These are phyloP conservation scores for Lichtheimia ornata DNA, from an alignment of 371 early-diverging fungal species.

Conservation along the genomic window DNA sequence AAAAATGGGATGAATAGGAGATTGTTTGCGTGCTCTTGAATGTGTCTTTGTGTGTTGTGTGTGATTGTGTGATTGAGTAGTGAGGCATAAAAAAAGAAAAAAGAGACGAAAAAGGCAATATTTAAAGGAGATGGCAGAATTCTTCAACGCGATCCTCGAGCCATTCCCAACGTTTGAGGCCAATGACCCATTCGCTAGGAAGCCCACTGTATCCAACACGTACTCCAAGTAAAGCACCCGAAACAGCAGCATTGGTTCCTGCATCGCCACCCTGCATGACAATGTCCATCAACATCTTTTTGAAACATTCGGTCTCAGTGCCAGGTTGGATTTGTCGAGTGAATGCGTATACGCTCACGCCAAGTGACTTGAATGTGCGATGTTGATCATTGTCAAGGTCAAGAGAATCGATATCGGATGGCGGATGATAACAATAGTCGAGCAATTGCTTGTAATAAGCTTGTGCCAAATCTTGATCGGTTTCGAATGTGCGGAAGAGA, in stretches of 20 bases:
- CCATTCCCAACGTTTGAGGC: slow-evolving; percentile 57
- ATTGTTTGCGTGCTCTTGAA: not conserved
- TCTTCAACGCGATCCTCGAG: slow-evolving; percentile 47
- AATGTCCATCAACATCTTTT: slow-evolving; percentile 53
- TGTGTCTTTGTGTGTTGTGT: slow-evolving; percentile 11
- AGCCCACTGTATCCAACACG: slow-evolving; percentile 53
- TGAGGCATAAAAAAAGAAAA: slow-evolving; percentile 6
- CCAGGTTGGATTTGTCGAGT: slow-evolving; percentile 41
- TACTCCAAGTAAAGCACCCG: slow-evolving; percentile 66
- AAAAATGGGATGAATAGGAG: too few relatives aligned
- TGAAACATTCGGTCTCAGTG: slow-evolving; percentile 47
- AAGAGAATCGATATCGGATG: slow-evolving; percentile 26
- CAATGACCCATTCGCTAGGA: slow-evolving; percentile 60
- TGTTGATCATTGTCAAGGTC: slow-evolving; percentile 47
- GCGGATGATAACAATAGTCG: slow-evolving; percentile 35
- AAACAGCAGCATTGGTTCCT: slow-evolving; percentile 66
- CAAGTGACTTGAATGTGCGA: slow-evolving; percentile 62
- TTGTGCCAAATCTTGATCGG: slow-evolving; percentile 35
- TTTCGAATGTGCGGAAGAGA: slow-evolving; percentile 45
- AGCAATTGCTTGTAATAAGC: slow-evolving; percentile 36
- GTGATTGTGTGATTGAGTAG: not conserved
- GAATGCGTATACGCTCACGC: slow-evolving; percentile 53
- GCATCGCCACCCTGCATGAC: slow-evolving; percentile 69
- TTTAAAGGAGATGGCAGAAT: slow-evolving; percentile 43
- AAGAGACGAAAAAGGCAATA: slow-evolving; percentile 1